Evolutionary conservation across 176 grass and related monocot genomes (phyloP), one percentile per base, ranked within the genome.

Genomic region (Zoysia pacifica): DNA sequence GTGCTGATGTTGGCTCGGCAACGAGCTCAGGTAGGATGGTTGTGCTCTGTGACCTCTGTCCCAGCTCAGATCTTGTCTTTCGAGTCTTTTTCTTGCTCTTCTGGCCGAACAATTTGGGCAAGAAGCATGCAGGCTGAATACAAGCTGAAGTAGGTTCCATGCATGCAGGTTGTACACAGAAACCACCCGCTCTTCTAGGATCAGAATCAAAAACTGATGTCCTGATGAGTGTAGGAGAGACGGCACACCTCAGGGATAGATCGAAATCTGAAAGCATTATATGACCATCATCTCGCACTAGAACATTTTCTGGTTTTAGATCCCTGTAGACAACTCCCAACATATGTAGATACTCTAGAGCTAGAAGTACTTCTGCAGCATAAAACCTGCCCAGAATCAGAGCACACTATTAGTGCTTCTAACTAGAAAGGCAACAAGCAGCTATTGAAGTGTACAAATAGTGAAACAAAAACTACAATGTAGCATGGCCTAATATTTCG

Each of bases 261-360:
- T 97, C 95, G 28, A 97, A 97, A 64, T 97, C 90, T 38, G 95
- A 97, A 54, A 97, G 95, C 95, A 97, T 94, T 80, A 97, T 97
- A 83, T 94, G 95, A 20, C 95, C 95, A 82, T 94, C 95, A 52
- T 97, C 92, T 8, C 92, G 89, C 19, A 94, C 95, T 38, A 97
- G 78, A 76, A 97, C 92, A 77, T 97, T 97, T 79, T 97, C 95
- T 52, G 95, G 92, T 53, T 97, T 97, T 45, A 97, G 78, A 71
- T 97, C 95, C 63, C 95, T 91, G 81, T 97, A 97, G 14, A 97
- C 85, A 2, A 97, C 89, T 47, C 95, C 95, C 59, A 97, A 84
- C 95, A 97, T 97, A 83, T 97, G 95, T 39, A 97, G 88, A 80
- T 97, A 94, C 79, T 97, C 95, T 2, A 97, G 73, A 63, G 95